Evolutionary conservation across 2,329 filamentous ascomycete species (phyloP).

Genomic region (Daldinia sp.): DNA sequence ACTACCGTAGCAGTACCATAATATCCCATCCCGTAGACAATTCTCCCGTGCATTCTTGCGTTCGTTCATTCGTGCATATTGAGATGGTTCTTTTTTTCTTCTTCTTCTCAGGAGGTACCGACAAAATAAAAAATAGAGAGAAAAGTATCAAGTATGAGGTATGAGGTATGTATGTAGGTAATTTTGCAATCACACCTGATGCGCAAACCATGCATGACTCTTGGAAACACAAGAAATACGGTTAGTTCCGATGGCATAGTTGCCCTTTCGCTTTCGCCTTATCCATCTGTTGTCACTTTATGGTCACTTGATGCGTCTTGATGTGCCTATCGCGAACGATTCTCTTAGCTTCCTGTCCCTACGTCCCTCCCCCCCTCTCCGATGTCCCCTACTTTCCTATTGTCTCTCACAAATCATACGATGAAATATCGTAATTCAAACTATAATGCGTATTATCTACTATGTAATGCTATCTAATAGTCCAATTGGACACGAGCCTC

Average conservation of each 20-base stretch:
- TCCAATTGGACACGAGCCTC: constrained; percentile 34
- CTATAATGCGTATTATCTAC: constrained; percentile 5
- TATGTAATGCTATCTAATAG: constrained; percentile 9
- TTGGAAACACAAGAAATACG: constrained; percentile 32
- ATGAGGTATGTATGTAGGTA: constrained; percentile 22
- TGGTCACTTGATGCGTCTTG: constrained; percentile 30
- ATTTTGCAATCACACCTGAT: constrained; percentile 37
- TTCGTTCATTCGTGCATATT: too few relatives aligned
- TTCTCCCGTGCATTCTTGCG: constrained; percentile 19
- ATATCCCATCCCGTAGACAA: constrained; percentile 22
- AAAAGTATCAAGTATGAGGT: constrained; percentile 15
- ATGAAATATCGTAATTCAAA: constrained; percentile 37
- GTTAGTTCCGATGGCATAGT: constrained; percentile 31
- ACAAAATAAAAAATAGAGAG: background rate
- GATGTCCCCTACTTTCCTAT: background rate
- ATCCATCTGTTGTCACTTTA: constrained; percentile 7
- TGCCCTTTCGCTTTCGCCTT: constrained; percentile 6
- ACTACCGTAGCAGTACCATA: constrained; percentile 33
- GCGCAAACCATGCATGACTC: constrained; percentile 34
- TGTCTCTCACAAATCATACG: constrained; percentile 34
- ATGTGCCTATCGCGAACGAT: constrained; percentile 23
- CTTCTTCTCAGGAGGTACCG: too few relatives aligned
- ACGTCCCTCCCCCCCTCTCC: too few relatives aligned
- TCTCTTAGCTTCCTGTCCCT: constrained; percentile 8
- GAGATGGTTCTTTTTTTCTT: too few relatives aligned